phyloP scores from a whole-genome alignment of 148 eudicot genomes.

The Nyssa sinensis region DNA sequence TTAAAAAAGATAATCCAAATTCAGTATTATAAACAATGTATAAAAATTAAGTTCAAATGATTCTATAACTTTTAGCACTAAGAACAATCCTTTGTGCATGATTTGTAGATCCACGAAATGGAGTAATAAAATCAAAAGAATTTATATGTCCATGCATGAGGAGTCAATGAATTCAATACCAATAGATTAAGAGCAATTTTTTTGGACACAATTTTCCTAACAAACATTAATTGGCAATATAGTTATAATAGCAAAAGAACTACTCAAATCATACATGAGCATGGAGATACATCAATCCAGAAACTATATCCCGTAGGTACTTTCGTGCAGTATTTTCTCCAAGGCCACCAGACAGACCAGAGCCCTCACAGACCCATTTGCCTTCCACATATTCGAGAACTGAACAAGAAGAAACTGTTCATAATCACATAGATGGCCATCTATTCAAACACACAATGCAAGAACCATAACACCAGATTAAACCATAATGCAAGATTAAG shows the following conservation, averaged over 20 bases:
- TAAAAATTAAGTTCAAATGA: background rate
- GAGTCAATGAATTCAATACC: no score
- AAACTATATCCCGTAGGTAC: conserved; percentile 79
- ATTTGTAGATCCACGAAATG: no score
- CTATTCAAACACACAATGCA: no score
- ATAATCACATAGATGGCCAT: conserved; percentile 13
- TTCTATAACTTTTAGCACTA: background rate
- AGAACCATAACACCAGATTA: background rate
- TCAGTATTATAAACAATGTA: no score
- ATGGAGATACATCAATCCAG: conserved; percentile 95
- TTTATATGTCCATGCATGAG: no score
- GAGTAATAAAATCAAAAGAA: no score
- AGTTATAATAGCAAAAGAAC: no score
- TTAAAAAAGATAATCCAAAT: no score
- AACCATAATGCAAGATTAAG: background rate
- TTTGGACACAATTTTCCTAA: no score
- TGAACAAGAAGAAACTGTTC: conserved; percentile 26
- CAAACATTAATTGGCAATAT: no score
- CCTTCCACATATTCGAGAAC: conserved; percentile 95
- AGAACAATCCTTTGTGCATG: background rate
- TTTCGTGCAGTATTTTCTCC: conserved; percentile 72
- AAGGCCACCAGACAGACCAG: conserved; percentile 81
- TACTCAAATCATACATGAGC: conserved; percentile 77
- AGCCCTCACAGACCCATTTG: conserved; percentile 78
- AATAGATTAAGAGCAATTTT: no score